Evolutionary conservation across 768 basidiomycete species (phyloP), one percentile per base, ranked within the genome.

Genomic region (Suillus paluster): DNA sequence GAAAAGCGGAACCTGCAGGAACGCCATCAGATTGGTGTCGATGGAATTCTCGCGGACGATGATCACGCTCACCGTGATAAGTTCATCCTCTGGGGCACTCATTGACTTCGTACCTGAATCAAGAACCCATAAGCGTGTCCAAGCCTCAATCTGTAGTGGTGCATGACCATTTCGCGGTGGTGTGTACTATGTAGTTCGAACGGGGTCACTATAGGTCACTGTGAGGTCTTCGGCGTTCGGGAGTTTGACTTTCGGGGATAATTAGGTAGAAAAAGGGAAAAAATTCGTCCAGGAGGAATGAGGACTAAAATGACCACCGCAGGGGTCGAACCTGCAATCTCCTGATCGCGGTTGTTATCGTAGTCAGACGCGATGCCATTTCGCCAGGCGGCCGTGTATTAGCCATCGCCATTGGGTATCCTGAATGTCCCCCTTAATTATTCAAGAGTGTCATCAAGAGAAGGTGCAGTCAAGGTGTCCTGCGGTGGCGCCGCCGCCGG

Each of bases 301-400:
- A 27, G 27, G 49, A 62, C 19, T 19, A 56, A 58, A 66, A 68
- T 89, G 88, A 90, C 88, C 89, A 88, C 87, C 85, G 86, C 88
- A 92, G 88, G 89, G 85, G 82, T 91, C 88, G 89, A 91, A 91
- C 90, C 89, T 91, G 88, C 89, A 90, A 91, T 90, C 90, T 91
- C 89, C 89, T 91, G 90, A 90, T 91, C 55, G 60, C 56, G 30
- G n/a, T 23, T 15, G 21, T 54, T 11, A 38, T 89, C 88, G 89
- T 89, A 90, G 90, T 90, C 89, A 91, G 88, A 91, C 89, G 89
- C 90, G 89, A 90, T 92, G 89, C 90, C 90, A 91, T 90, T 91
- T 90, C 89, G 89, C 90, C 90, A 90, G 86, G 86, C 89, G 88
- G 87, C 89, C 89, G 48, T 58, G 34, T 5, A 15, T 8, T 5